A percentile compares a stretch with the other conserved stretches of the same genome.
phyloP scores from a whole-genome alignment of 1,284 basidiomycete genomes.

The Ganoderma lingzhi region DNA sequence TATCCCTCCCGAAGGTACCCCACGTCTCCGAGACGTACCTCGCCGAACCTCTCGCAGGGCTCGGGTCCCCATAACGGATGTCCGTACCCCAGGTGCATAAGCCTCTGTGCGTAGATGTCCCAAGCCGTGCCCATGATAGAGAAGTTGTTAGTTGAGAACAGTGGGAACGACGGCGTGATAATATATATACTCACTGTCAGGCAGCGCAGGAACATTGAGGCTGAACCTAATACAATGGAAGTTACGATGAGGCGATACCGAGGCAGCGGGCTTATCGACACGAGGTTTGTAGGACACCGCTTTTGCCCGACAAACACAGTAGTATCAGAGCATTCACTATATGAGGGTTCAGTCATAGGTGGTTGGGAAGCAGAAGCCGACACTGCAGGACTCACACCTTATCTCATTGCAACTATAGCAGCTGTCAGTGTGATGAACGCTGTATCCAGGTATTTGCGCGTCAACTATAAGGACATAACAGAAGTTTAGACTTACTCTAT shows the following conservation, averaged over 20 bases:
- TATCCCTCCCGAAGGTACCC: constrained; percentile 1
- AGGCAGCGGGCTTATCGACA: no score
- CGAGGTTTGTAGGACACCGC: no score
- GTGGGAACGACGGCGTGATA: not conserved
- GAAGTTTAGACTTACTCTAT: not conserved
- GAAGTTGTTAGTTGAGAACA: not conserved
- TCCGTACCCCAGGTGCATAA: constrained; percentile 5
- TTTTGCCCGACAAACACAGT: no score
- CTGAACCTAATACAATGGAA: not conserved
- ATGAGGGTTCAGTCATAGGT: no score
- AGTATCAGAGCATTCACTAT: no score
- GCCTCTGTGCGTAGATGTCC: constrained; percentile 3
- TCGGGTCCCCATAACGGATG: constrained; percentile 10
- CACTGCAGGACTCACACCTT: no score
- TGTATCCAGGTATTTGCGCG: no score
- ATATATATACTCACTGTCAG: not conserved
- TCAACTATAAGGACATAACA: not conserved
- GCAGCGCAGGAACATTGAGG: not conserved
- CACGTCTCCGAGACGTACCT: constrained; percentile 8
- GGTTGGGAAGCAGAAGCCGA: no score
- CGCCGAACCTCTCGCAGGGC: not conserved
- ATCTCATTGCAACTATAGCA: not conserved
- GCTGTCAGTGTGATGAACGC: not conserved
- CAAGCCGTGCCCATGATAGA: not conserved
- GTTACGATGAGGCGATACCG: not conserved